Conservation (phyloP, 352 stramenopile genomes). For the Phytophthora palmivora region DNA sequence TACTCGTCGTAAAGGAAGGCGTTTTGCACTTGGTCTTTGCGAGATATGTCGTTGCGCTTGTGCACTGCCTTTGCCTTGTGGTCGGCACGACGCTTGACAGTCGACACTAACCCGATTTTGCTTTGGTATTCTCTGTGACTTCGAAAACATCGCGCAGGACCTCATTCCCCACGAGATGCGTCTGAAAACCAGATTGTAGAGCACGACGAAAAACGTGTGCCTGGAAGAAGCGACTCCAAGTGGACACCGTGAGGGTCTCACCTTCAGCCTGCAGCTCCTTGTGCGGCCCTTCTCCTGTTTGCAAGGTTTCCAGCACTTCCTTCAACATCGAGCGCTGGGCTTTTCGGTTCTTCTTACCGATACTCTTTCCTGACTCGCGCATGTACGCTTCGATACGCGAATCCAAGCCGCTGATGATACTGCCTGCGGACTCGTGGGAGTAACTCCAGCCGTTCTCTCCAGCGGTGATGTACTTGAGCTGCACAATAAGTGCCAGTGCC, state of each 20-base stretch:
- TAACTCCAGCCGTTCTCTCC: constrained; percentile 54
- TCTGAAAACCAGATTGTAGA: constrained; percentile 66
- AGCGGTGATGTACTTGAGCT: constrained; percentile 62
- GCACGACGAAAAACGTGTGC: constrained; percentile 63
- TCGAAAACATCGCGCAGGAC: constrained; percentile 73
- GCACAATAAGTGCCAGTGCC: constrained; percentile 63
- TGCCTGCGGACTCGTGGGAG: constrained; percentile 43
- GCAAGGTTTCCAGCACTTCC: constrained; percentile 69
- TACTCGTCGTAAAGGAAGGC: constrained; percentile 76
- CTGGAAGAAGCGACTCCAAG: constrained; percentile 74
- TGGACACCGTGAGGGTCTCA: constrained; percentile 59
- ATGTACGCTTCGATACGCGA: constrained; percentile 61
- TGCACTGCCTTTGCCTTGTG: constrained; percentile 56
- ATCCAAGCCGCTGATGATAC: constrained; percentile 55
- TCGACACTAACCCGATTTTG: constrained; percentile 61
- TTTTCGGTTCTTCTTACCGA: constrained; percentile 81
- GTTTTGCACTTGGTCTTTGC: constrained; percentile 65
- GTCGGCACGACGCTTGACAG: constrained; percentile 52
- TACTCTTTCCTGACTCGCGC: constrained; percentile 65
- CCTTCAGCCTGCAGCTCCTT: constrained; percentile 61
- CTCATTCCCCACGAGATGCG: constrained; percentile 61
- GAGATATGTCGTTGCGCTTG: constrained; percentile 62
- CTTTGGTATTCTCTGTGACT: constrained; percentile 52
- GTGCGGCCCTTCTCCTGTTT: constrained; percentile 60
- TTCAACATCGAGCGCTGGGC: constrained; percentile 70